phyloP scores from a whole-genome alignment of 2,329 filamentous ascomycete species.

The Penicillium sp. region DNA sequence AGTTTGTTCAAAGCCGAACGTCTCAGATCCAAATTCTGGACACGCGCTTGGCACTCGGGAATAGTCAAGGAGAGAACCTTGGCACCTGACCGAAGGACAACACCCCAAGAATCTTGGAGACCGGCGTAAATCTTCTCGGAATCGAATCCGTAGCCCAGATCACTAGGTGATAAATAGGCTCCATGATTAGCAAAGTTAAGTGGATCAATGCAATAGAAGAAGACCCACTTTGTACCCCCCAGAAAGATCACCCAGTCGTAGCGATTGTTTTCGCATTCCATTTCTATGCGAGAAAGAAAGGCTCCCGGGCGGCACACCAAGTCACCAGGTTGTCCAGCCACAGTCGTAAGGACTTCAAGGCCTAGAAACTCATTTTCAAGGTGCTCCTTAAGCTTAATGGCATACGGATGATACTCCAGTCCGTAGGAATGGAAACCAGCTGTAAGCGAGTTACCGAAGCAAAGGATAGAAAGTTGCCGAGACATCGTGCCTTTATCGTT shows the following conservation, averaged over 20 bases:
- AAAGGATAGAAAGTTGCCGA: slow-evolving; percentile 49
- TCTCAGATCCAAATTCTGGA: slow-evolving; percentile 30
- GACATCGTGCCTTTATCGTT: slow-evolving; percentile 2
- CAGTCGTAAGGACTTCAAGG: slow-evolving; percentile 44
- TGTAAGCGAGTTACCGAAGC: slow-evolving; percentile 67
- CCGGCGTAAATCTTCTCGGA: slow-evolving; percentile 50
- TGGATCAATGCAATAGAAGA: not conserved
- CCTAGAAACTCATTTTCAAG: slow-evolving; percentile 50
- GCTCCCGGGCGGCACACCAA: slow-evolving; percentile 31
- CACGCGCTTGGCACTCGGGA: slow-evolving; percentile 51
- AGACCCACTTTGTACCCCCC: slow-evolving; percentile 59
- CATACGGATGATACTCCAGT: slow-evolving; percentile 55
- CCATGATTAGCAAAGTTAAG: not conserved
- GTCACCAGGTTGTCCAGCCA: slow-evolving; percentile 57
- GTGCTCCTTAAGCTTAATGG: slow-evolving; percentile 48
- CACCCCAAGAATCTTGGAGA: slow-evolving; percentile 54
- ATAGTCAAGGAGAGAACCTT: slow-evolving; percentile 66
- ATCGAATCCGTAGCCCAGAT: slow-evolving; percentile 48
- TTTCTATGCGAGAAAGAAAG: slow-evolving; percentile 33
- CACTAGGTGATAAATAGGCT: slow-evolving; percentile 26
- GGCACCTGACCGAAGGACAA: slow-evolving; percentile 51
- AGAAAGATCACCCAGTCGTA: slow-evolving; percentile 66
- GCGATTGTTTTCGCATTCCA: slow-evolving; percentile 22
- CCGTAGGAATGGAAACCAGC: slow-evolving; percentile 54
- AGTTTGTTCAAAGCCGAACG: slow-evolving; percentile 54